Percentiles rank a stretch among this genome's conserved stretches.
phyloP scores from a whole-genome alignment of 2,329 filamentous ascomycete species.

The Calonectria pseudoturangicola region DNA sequence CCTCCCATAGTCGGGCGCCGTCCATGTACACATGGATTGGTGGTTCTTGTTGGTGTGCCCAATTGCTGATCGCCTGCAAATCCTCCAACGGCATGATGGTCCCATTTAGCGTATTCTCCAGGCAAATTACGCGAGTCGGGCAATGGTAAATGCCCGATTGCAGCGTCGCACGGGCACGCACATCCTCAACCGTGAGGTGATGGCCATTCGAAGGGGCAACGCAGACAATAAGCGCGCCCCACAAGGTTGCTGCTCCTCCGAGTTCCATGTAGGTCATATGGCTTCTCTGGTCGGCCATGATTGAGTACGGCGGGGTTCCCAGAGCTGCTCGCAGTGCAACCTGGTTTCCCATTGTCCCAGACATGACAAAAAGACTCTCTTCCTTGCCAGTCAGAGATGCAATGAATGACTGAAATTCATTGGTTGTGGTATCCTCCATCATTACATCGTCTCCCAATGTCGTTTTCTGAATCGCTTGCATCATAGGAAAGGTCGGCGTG shows the following conservation, averaged over 20 bases:
- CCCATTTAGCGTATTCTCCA: neutral
- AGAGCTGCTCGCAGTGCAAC: neutral
- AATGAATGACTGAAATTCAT: neutral
- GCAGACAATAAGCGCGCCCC: neutral
- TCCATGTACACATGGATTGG: conserved; percentile 15
- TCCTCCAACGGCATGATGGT: neutral
- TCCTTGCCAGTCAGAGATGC: neutral
- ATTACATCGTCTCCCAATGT: neutral
- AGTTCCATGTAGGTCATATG: conserved; percentile 14
- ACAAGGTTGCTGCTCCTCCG: neutral
- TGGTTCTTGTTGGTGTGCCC: neutral
- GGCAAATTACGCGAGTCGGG: neutral
- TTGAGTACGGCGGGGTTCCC: neutral
- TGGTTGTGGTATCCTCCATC: conserved; percentile 3
- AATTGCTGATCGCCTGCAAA: neutral
- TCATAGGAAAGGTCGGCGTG: neutral
- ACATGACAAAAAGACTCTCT: neutral
- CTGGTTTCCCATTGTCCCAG: neutral
- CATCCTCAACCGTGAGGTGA: neutral
- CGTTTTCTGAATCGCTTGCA: neutral
- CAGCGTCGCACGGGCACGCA: neutral
- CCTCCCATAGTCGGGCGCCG: neutral
- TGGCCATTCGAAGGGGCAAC: neutral
- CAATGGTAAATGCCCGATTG: conserved; percentile 7
- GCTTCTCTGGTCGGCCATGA: neutral